Base-by-base conservation (phyloP, 2,329 filamentous ascomycete species). In the Colletotrichum sp. region DNA sequence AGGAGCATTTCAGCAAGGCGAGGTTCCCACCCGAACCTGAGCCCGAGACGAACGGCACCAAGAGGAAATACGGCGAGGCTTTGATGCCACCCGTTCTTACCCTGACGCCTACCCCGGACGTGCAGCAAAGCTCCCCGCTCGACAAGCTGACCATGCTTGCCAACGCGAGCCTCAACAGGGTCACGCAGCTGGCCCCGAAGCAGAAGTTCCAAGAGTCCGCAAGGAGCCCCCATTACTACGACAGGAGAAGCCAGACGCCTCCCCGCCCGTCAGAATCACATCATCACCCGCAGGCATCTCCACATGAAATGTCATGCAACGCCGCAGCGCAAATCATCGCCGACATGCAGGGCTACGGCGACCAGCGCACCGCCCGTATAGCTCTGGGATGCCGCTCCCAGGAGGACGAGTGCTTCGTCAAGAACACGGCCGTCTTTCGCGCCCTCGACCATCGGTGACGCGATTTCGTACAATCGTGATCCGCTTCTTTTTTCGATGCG, bases 91-190 rank as follows among this genome's bases (percentile, higher is more conserved):
- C 73, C 8, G 73, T 73, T 18, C 73, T 75, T 18, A 75, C 73
- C 18, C 58, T 75, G 43, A 75, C 73, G 8, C 73, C 73, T 3
- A 75, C 73, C 8, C 66, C 74, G n/a, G 74, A 76, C 55, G 72
- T 74, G 30, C 71, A 74, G 52, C 74, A 70, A 12, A 34, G 6
- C 15, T 70, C 71, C 32, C 75, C 80, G 8, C 78, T 85, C 43
- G 83, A 85, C 66, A 84, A 82, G 67, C 76, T 86, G 28, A 82
- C 84, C n/a, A 83, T 86, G 8, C 80, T 86, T 61, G 85, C 84
- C 13, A 83, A 81, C 36, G 84, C 84, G 15, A 86, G 84, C 60
- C 63, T 76, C 2, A 65, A 74, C 5, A 65, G 70, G 5, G 66
- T 63, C 16, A 58, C 43, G 2, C 30, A 72, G 43, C 55, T 68